Conservation (phyloP, 2,329 filamentous ascomycete species). For the Myriosclerotinia curreyana region DNA sequence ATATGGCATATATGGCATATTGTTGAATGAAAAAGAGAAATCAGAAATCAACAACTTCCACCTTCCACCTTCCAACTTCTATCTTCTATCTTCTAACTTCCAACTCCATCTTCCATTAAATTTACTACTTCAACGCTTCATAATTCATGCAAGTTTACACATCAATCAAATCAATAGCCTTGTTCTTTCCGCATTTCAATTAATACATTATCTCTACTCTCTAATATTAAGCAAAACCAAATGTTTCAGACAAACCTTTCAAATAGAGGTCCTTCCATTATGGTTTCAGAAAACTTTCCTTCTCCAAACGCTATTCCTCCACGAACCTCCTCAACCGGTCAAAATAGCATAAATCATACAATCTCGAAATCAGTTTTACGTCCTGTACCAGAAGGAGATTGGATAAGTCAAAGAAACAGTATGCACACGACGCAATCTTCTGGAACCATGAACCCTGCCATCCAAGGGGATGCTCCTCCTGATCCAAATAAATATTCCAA, state of each 20-base stretch:
- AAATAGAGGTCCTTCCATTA: conserved; percentile 25
- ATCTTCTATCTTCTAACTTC: no score
- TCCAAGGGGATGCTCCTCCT: conserved; percentile 26
- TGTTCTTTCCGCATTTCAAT: neutral
- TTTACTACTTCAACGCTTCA: neutral
- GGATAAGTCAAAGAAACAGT: conserved; percentile 49
- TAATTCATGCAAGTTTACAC: conserved; percentile 10
- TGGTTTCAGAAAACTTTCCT: conserved; percentile 31
- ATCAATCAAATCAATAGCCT: conserved; percentile 9
- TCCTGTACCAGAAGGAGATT: conserved; percentile 60
- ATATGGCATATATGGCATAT: no score
- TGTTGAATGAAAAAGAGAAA: no score
- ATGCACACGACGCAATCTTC: conserved; percentile 24
- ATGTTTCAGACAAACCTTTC: conserved; percentile 18
- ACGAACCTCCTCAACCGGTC: conserved; percentile 65
- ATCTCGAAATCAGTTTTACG: conserved; percentile 44
- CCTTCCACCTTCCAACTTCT: no score
- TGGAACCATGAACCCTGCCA: conserved; percentile 31
- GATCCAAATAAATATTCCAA: conserved; percentile 35
- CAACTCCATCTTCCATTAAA: no score
- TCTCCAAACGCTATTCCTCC: conserved; percentile 69
- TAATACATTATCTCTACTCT: neutral
- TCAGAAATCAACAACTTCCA: neutral
- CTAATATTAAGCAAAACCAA: neutral
- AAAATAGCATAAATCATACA: conserved; percentile 38